These are phyloP conservation scores for Kodamaea fukazawae DNA, from an alignment of 805 yeast species.

Conservation along the genomic window DNA sequence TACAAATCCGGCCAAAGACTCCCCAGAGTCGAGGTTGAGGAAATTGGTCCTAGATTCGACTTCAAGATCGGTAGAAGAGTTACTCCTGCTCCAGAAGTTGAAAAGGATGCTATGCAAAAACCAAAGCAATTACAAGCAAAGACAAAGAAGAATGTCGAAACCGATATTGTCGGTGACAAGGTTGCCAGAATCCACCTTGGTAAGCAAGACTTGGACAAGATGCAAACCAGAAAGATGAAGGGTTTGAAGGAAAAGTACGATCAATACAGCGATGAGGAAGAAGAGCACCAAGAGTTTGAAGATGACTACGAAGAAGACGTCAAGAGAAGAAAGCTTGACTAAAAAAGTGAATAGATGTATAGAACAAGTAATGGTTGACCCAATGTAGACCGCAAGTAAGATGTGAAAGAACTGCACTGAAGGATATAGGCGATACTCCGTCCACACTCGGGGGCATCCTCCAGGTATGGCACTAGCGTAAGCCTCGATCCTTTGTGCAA, in stretches of 20 bases:
- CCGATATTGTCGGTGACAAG: conserved; percentile 92
- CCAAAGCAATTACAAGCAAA: conserved; percentile 81
- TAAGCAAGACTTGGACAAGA: conserved; percentile 81
- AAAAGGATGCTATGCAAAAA: conserved; percentile 79
- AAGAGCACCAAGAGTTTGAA: conserved; percentile 40
- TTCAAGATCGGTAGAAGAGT: conserved; percentile 87
- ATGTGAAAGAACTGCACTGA: background rate
- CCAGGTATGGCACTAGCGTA: no score
- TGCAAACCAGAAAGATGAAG: conserved; percentile 98
- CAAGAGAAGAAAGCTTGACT: background rate
- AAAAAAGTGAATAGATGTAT: conserved; percentile 17
- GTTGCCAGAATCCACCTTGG: conserved; percentile 95
- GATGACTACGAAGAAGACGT: conserved; percentile 4
- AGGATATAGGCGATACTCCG: conserved; percentile 1
- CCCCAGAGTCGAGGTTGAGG: conserved; percentile 92
- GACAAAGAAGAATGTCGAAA: conserved; percentile 83
- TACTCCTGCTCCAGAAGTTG: conserved; percentile 80
- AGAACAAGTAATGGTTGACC: background rate
- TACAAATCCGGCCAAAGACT: conserved; percentile 79
- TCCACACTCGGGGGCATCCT: conserved; percentile 1
- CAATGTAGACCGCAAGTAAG: background rate
- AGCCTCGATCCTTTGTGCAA: no score
- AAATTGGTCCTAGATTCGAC: conserved; percentile 93
- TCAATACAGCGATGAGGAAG: conserved; percentile 62
- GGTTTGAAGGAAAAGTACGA: conserved; percentile 88